Evolutionary conservation across 495 filamentous ascomycete genomes (phyloP).

Genomic region (Penicillium dipodomyicola): DNA sequence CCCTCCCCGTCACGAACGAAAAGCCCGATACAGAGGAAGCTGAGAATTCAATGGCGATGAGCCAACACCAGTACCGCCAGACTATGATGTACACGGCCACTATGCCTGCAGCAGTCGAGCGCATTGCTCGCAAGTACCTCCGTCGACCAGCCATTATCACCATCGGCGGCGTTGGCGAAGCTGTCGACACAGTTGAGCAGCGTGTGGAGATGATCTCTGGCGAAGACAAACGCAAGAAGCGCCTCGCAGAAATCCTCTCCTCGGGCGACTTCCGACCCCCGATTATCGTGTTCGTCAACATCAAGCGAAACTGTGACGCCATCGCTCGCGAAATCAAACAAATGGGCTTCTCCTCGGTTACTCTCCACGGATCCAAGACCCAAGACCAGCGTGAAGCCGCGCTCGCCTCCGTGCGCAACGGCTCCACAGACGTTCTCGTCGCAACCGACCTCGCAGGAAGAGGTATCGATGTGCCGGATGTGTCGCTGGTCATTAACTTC

Average conservation of each 20-base stretch:
- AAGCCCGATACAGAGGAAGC: conserved; percentile 96
- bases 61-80: conserved; percentile 82
- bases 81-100: conserved; percentile 99
- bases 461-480: conserved; percentile 97
- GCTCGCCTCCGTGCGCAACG: conserved; percentile 78
- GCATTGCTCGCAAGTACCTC: conserved; percentile 94
- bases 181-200: conserved; percentile 98
- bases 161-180: conserved; percentile 91
- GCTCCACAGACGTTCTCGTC: conserved; percentile 82
- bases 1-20: conserved; percentile 91
- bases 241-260: conserved; percentile 83
- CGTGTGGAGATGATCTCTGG: conserved; percentile 88
- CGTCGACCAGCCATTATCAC: conserved; percentile 91
- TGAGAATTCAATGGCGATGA: conserved; percentile 83
- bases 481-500: conserved; percentile 94
- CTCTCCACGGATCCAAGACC: conserved; percentile 91
- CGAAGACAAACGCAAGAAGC: conserved; percentile 97
- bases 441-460: conserved; percentile 94
- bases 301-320: conserved; percentile 98
- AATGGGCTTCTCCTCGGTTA: conserved; percentile 88
- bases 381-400: conserved; percentile 98
- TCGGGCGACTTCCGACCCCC: conserved; percentile 85
- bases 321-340: conserved; percentile 93
- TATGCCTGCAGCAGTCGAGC: conserved; percentile 91
- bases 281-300: conserved; percentile 99